Conservation (phyloP, 306 rosid genomes). For the Prunus dulcis region DNA sequence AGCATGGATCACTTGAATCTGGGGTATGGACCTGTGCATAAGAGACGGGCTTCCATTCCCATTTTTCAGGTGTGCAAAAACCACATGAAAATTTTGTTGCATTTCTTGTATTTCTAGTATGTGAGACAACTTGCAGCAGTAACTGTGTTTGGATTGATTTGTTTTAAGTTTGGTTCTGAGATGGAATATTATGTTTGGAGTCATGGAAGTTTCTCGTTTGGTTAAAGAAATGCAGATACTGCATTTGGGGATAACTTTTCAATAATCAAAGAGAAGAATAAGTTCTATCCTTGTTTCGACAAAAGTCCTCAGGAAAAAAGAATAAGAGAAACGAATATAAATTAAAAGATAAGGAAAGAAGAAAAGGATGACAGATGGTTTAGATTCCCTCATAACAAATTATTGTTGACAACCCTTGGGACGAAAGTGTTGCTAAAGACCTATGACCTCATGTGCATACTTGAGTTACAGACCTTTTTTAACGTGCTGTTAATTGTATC, state of each 20-base stretch:
- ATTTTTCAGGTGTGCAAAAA: slow-evolving; percentile 35
- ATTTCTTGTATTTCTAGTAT: slow-evolving; percentile 31
- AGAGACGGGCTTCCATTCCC: slow-evolving; percentile 23
- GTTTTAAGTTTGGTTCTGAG: slow-evolving; percentile 23
- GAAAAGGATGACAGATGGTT: background rate
- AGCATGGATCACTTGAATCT: slow-evolving; percentile 16
- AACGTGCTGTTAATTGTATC: no score
- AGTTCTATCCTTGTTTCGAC: background rate
- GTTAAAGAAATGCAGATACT: background rate
- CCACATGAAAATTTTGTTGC: slow-evolving; percentile 38
- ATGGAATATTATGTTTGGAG: background rate
- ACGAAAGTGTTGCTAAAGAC: background rate
- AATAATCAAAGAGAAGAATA: background rate
- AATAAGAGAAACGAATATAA: background rate
- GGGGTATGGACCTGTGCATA: slow-evolving; percentile 28
- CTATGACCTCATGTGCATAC: no score
- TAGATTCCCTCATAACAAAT: background rate
- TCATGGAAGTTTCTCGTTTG: background rate
- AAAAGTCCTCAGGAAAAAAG: background rate
- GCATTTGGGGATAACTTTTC: background rate
- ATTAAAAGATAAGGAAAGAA: background rate
- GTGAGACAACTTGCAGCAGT: slow-evolving; percentile 23
- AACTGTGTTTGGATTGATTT: slow-evolving; percentile 25
- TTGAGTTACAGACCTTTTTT: no score
- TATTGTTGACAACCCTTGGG: background rate